phyloP scores from a whole-genome alignment of 129 eudicot genomes.

The Tagetes erecta region DNA sequence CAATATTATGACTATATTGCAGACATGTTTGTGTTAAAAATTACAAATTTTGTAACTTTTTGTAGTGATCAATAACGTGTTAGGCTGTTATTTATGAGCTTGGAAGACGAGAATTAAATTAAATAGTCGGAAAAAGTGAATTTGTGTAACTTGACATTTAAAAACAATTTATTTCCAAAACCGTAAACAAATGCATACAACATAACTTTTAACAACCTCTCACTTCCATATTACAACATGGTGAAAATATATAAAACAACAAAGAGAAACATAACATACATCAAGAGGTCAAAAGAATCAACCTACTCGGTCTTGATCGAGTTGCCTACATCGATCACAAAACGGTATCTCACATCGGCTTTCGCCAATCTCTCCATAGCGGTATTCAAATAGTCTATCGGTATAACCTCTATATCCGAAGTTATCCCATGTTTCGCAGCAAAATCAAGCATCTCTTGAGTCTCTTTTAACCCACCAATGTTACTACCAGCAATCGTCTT shows the following conservation, averaged over 20 bases:
- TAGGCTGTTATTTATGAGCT: too few relatives aligned
- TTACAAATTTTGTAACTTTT: too few relatives aligned
- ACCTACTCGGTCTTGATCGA: slow-evolving; percentile 29
- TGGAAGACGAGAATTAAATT: too few relatives aligned
- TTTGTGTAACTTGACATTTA: too few relatives aligned
- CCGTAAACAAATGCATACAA: slow-evolving; percentile 4
- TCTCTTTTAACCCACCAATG: slow-evolving; percentile 58
- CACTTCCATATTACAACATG: too few relatives aligned
- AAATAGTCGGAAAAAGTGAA: too few relatives aligned
- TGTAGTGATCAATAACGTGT: too few relatives aligned
- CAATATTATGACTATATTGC: too few relatives aligned
- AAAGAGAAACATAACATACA: neutral
- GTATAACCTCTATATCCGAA: slow-evolving; percentile 49
- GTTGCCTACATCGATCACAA: slow-evolving; percentile 58
- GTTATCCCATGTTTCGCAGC: slow-evolving; percentile 52
- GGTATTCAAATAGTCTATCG: slow-evolving; percentile 55
- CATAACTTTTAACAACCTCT: neutral
- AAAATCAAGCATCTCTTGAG: slow-evolving; percentile 72
- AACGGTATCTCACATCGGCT: slow-evolving; percentile 59
- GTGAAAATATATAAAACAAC: neutral
- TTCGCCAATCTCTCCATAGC: slow-evolving; percentile 57
- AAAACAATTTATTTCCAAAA: neutral
- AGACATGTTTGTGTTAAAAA: too few relatives aligned
- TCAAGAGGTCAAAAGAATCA: slow-evolving; percentile 11
- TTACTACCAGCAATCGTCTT: slow-evolving; percentile 42